A percentile compares a stretch with the other conserved stretches of the same genome.
phyloP scores from a whole-genome alignment of 2,329 filamentous ascomycete species.

The Sporothrix schenckii region DNA sequence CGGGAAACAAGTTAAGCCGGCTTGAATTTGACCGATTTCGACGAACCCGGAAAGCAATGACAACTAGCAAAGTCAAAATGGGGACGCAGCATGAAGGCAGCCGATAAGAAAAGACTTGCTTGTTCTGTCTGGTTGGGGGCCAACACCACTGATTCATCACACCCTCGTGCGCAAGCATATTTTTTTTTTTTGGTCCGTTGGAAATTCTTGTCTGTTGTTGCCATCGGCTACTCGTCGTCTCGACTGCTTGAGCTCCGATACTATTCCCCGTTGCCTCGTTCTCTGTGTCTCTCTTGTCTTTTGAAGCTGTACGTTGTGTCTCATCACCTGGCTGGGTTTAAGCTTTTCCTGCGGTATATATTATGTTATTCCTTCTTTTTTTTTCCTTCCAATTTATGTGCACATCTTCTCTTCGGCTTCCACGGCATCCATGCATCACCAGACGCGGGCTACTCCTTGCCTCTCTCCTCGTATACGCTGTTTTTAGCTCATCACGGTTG shows the following conservation, averaged over 20 bases:
- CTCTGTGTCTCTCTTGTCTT: not conserved
- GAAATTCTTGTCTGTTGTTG: slow-evolving; percentile 5
- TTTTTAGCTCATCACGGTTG: not conserved
- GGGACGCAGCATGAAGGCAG: not conserved
- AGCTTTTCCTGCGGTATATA: slow-evolving; percentile 15
- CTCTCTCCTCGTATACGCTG: not conserved
- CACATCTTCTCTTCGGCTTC: not conserved
- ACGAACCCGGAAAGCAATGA: not conserved
- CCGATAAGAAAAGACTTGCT: not conserved
- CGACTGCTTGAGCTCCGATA: not conserved
- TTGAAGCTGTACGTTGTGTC: not conserved
- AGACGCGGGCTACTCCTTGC: not conserved
- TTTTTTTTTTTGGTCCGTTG: not conserved
- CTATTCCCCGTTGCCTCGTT: not conserved
- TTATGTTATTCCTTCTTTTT: not conserved
- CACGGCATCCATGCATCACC: not conserved
- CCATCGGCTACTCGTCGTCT: slow-evolving; percentile 17
- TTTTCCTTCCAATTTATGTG: not conserved
- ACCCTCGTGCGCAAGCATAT: not conserved
- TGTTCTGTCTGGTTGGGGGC: slow-evolving; percentile 1
- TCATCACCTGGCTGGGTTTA: not conserved
- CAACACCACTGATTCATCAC: slow-evolving; percentile 25
- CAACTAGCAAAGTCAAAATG: not conserved
- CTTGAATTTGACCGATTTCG: too few relatives aligned
- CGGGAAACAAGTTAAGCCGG: not conserved